Evolutionary conservation across 2,329 filamentous ascomycete genomes (phyloP).

Genomic region (Tolypocladium pustulatum): DNA sequence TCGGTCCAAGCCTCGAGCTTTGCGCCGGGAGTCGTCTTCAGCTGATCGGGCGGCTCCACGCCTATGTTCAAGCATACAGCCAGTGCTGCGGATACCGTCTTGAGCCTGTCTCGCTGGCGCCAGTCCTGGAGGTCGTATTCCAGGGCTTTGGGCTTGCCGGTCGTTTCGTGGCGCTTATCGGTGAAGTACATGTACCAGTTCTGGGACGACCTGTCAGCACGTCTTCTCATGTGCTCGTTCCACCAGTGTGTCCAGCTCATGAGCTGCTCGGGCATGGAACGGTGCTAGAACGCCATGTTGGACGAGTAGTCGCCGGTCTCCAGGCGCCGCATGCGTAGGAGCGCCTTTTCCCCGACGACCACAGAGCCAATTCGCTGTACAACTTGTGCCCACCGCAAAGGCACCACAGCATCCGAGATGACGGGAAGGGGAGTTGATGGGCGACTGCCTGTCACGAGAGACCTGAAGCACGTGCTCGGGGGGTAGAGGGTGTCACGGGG

Average conservation of each 20-base stretch:
- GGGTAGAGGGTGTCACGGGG: conserved; percentile 1
- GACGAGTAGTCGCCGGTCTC: neutral
- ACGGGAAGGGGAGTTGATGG: neutral
- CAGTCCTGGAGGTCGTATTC: conserved; percentile 71
- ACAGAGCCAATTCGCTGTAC: neutral
- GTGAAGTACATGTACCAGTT: conserved; percentile 99
- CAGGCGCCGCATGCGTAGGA: neutral
- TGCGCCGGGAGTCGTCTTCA: conserved; percentile 88
- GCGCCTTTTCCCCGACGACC: neutral
- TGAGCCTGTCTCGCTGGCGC: conserved; percentile 92
- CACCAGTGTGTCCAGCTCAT: neutral
- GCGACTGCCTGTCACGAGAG: neutral
- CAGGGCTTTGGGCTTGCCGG: conserved; percentile 69
- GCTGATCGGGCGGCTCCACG: conserved; percentile 91
- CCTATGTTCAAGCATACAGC: conserved; percentile 95
- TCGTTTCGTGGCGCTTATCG: conserved; percentile 93
- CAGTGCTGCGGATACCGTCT: conserved; percentile 91
- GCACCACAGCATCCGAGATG: neutral
- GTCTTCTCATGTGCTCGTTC: neutral
- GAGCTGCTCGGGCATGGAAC: conserved; percentile 1
- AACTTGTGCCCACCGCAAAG: neutral
- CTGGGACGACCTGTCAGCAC: conserved; percentile 30
- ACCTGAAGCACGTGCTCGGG: conserved; percentile 4
- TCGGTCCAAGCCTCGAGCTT: conserved; percentile 97
- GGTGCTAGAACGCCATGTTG: neutral